Conservation (phyloP, 2,329 filamentous ascomycete genomes). For the Lasiodiplodia citricola region DNA sequence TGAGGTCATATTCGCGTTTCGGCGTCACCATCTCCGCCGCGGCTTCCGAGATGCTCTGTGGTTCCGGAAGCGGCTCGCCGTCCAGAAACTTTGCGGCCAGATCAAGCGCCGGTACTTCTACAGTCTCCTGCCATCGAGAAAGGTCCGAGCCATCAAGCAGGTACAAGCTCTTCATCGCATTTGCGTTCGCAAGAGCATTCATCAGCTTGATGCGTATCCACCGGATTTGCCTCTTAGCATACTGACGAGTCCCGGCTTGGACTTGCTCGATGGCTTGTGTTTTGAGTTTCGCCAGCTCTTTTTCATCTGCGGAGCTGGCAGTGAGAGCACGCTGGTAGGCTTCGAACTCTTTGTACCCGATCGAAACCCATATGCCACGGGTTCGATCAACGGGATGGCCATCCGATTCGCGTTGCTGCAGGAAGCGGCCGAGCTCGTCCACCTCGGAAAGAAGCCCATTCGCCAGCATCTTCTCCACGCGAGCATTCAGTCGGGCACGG, state of each 20-base stretch:
- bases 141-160: slow-evolving; percentile 81
- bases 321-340: slow-evolving; percentile 62
- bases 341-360: slow-evolving; percentile 92
- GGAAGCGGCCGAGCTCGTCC: slow-evolving; percentile 56
- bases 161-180: slow-evolving; percentile 66
- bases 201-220: slow-evolving; percentile 89
- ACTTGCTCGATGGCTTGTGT: slow-evolving; percentile 71
- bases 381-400: slow-evolving; percentile 70
- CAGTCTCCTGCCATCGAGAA: slow-evolving; percentile 64
- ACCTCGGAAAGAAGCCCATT: slow-evolving; percentile 69
- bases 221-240: slow-evolving; percentile 80
- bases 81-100: slow-evolving; percentile 69
- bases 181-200: slow-evolving; percentile 65
- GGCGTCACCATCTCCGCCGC: slow-evolving; percentile 63
- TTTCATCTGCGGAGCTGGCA: slow-evolving; percentile 34
- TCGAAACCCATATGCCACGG: slow-evolving; percentile 93
- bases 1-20: slow-evolving; percentile 57
- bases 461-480: slow-evolving; percentile 84
- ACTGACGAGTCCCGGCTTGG: slow-evolving; percentile 83
- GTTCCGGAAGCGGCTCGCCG: slow-evolving; percentile 56
- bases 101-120: slow-evolving; percentile 67
- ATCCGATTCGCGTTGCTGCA: slow-evolving; percentile 49
- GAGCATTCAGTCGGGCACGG: slow-evolving; percentile 71
- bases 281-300: slow-evolving; percentile 62
- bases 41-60: slow-evolving; percentile 60